Base-by-base conservation (phyloP, 73 alveolate genomes). In the Stentor roeselii region DNA sequence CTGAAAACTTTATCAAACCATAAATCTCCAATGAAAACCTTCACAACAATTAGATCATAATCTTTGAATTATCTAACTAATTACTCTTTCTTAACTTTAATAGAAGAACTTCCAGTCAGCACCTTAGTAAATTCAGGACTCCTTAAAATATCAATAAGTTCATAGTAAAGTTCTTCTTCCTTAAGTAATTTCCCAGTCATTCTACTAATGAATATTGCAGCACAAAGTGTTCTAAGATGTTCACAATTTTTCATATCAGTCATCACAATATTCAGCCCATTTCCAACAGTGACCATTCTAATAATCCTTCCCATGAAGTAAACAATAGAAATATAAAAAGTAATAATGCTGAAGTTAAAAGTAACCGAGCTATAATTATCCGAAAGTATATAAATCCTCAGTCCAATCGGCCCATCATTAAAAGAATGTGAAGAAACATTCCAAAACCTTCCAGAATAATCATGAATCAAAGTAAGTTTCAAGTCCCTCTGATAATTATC, bases 151-250 rank as follows among this genome's bases (percentile, higher is more conserved):
- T 97, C 99, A 78, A 96, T 96, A 60, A 96, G 90, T 84, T 93
- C 91, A 87, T 85, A 96, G 89, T 96, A 97, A 86, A 96, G 91
- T 85, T 95, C 92, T 83, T 96, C 98, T 84, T 97, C 99, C 85
- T 86, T 86, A 59, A 83, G 84, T 75, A 88, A 90, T 75, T 96
- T 91, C 75, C 93, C 89, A 60, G 84, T 86, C 35, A 91, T 90
- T 86, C 99, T 90, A 37, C 98, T 91, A 3, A 95, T 93, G 75
- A 92, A 87, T 21, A 97, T 93, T 67, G 98, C 97, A 83, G 95
- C 99, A 78, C 99, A 96, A 30, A 97, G 86, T 60, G 91, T 88
- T 3, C 95, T 84, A 30, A 97, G 84, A 50, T 90, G 91, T 60
- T 93, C 98, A 42, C 99, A 98, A 60, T 93, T 84, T 3, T 97